Base-by-base conservation (phyloP, 2,329 filamentous ascomycete genomes). In the Sordariomycetes sp. region DNA sequence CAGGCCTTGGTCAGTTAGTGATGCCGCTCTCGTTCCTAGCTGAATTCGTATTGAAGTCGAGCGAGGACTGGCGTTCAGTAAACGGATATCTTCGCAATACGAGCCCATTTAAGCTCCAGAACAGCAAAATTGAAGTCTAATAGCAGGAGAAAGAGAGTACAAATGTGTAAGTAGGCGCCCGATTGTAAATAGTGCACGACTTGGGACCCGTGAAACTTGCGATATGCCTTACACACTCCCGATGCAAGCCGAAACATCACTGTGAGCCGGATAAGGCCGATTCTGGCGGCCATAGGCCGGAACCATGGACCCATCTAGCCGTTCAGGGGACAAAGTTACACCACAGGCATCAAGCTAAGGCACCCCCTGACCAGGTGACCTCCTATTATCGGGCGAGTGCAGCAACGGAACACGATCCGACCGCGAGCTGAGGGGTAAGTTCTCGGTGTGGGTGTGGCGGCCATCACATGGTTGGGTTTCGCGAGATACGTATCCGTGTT, bases 361-460 rank as follows among this genome's bases (percentile, higher is more conserved):
- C 18, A n/a, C n/a, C 3, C 40, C 40, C n/a, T n/a, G 14, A n/a
- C 40, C 40, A 46, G 5, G n/a, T n/a, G 40, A 46, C 6, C 40
- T n/a, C 7, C 40, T n/a, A n/a, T 46, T n/a, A 7, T n/a, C 16
- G 40, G 40, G 14, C 18, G 11, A 46, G 3, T n/a, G 18, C 40
- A n/a, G 18, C 50, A 22, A 22, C 50, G 50, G 50, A 25, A 52
- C 12, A n/a, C 22, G 50, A 52, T 16, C 50, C 50, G 50, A 52
- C 50, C 18, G 14, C 20, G 12, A 25, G 24, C 22, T 52, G 50
- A 52, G 50, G 50, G 50, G 50, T 28, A 52, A 28, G n/a, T n/a
- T 32, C 50, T 52, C 71, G 3, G 68, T 70, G 34, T 70, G 68
- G 59, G 71, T 73, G 25, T 67, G 66, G 59, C 82, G 40, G 14